A percentile compares a stretch with the other conserved stretches of the same genome.
Evolutionary conservation across 1,284 basidiomycete species (phyloP).

Genomic region (Cystobasidium pallidum): DNA sequence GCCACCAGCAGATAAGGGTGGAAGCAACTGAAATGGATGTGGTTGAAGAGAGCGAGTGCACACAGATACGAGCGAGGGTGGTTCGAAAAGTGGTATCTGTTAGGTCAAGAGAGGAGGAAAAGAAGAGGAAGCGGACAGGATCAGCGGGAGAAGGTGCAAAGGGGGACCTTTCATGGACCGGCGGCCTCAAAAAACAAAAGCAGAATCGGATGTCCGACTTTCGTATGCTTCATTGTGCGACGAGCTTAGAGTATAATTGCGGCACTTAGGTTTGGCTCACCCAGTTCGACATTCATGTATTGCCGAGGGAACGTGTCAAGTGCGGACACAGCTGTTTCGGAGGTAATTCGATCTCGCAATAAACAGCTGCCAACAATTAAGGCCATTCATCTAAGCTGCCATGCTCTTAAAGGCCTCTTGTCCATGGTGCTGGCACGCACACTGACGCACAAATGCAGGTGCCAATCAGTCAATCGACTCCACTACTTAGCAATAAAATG

Average conservation of each 20-base stretch:
- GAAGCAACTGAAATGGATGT: not conserved
- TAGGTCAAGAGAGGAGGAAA: not conserved
- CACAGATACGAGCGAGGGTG: not conserved
- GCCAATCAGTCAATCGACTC: not conserved
- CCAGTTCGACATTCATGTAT: not conserved
- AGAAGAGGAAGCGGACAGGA: not conserved
- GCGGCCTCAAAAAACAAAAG: not conserved
- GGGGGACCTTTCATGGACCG: not conserved
- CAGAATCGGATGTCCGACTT: not conserved
- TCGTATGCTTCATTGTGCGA: not conserved
- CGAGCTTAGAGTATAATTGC: not conserved
- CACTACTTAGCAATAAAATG: not conserved
- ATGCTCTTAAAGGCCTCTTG: not conserved
- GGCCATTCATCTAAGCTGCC: not conserved
- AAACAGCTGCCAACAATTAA: constrained; percentile 3
- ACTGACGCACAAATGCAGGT: constrained; percentile 18
- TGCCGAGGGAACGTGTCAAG: not conserved
- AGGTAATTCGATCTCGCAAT: constrained; percentile 6
- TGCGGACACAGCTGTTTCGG: not conserved
- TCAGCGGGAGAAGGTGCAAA: not conserved
- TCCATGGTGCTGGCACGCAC: not conserved
- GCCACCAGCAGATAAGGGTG: not conserved
- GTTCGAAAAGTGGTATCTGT: not conserved
- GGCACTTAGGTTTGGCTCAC: not conserved
- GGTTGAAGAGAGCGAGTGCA: constrained; percentile 26